A percentile compares a stretch with the other conserved stretches of the same genome.
Conservation (phyloP, 2,329 filamentous ascomycete genomes). For the Thelonectria discophora region DNA sequence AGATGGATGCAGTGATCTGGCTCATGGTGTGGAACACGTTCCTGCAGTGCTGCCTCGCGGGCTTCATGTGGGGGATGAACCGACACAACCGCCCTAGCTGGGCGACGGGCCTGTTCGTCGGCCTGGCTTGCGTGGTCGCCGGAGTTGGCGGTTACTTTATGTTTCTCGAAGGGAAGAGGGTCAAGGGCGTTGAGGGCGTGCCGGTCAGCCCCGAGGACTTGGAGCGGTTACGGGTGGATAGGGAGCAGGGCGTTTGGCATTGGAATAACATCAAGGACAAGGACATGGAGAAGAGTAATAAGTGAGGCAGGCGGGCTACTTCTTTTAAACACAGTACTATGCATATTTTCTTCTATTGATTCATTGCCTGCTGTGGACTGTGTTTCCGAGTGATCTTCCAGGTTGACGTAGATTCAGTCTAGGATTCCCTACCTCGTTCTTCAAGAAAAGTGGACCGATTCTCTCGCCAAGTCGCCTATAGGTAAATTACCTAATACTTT, state of each 20-base stretch:
- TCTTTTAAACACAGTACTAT: no score
- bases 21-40: conserved; percentile 82
- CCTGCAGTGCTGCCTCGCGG: conserved; percentile 76
- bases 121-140: conserved; percentile 74
- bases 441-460: no score
- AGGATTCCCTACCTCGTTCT: no score
- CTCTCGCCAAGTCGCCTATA: no score
- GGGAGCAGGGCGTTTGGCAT: conserved; percentile 64
- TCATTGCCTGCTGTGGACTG: no score
- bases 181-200: conserved; percentile 78
- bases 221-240: conserved; percentile 60
- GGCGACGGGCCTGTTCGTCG: conserved; percentile 83
- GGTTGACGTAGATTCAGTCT: no score
- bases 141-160: conserved; percentile 74
- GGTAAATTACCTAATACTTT: no score
- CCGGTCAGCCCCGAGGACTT: conserved; percentile 66
- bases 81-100: conserved; percentile 78
- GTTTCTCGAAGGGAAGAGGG: conserved; percentile 74
- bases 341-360: no score
- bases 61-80: conserved; percentile 86
- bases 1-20: conserved; percentile 82
- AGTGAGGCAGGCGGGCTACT: no score
- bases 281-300: conserved; percentile 29
- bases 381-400: no score
- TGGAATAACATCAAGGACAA: conserved; percentile 56